Percentiles rank a stretch among this genome's conserved stretches.
phyloP scores from a whole-genome alignment of 306 rosid species.

The Crotalaria pallida region DNA sequence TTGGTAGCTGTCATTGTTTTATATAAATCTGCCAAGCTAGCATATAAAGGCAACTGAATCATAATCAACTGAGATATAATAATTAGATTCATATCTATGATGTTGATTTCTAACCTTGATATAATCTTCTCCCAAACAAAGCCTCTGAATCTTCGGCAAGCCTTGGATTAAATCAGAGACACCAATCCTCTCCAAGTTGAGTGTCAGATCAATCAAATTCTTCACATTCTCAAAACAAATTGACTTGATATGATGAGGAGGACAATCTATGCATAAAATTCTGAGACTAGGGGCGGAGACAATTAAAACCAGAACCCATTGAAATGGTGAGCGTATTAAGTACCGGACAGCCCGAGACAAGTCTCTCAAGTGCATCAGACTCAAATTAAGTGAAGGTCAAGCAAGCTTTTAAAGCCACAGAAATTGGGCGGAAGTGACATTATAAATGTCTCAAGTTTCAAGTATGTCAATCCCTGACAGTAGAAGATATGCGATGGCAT shows the following conservation, averaged over 20 bases:
- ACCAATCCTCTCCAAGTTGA: background rate
- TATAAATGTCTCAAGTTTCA: background rate
- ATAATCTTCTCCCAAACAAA: background rate
- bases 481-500: constrained; percentile 5
- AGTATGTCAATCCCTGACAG: background rate
- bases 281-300: background rate
- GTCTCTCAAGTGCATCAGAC: background rate
- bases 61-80: background rate
- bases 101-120: constrained; percentile 7
- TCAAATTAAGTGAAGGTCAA: background rate
- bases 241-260: background rate
- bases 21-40: background rate
- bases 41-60: background rate
- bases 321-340: background rate
- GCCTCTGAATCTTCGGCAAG: background rate
- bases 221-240: background rate
- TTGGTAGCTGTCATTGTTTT: no score
- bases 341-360: background rate
- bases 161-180: background rate
- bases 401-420: background rate
- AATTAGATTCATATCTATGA: background rate
- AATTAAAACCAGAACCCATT: background rate
- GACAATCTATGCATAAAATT: background rate
- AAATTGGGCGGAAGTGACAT: background rate
- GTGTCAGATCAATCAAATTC: background rate